Evolutionary conservation across 2,329 filamentous ascomycete species (phyloP).

Genomic region (Fusarium multiceps): DNA sequence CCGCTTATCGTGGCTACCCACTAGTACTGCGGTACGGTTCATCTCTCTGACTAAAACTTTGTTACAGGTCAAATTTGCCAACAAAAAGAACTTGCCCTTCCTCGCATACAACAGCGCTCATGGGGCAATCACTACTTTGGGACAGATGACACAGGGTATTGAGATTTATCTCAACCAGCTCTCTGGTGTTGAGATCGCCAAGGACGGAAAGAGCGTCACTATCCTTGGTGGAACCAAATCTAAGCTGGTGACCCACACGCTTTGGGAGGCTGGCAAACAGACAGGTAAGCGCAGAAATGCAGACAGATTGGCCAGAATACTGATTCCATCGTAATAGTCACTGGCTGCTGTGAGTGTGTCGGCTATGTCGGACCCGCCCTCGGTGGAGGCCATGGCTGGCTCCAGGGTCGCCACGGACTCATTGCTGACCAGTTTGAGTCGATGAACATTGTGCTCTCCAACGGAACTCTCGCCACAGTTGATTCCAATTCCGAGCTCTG

Average conservation of each 20-base stretch:
- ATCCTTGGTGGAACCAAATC: conserved; percentile 7
- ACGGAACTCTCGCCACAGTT: conserved; percentile 41
- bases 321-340: conserved; percentile 10
- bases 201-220: conserved; percentile 7
- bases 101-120: conserved; percentile 5
- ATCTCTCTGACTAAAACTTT: too few species aligned
- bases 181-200: conserved; percentile 1
- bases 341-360: conserved; percentile 42
- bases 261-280: conserved; percentile 42
- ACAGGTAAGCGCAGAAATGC: neutral
- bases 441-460: conserved; percentile 48
- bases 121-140: conserved; percentile 4
- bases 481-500: conserved; percentile 46
- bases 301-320: neutral
- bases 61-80: conserved; percentile 1
- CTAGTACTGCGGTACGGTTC: too few species aligned
- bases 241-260: neutral
- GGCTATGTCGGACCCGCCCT: conserved; percentile 45
- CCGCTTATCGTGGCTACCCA: too few species aligned
- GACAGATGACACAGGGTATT: conserved; percentile 7
- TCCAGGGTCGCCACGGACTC: conserved; percentile 45
- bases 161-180: conserved; percentile 18
- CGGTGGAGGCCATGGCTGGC: conserved; percentile 47
- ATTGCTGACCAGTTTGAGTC: conserved; percentile 50
- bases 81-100: conserved; percentile 12